These are phyloP conservation scores for Phaeodactylum tricornutum DNA, from an alignment of 108 stramenopile genomes.

Conservation along the genomic window DNA sequence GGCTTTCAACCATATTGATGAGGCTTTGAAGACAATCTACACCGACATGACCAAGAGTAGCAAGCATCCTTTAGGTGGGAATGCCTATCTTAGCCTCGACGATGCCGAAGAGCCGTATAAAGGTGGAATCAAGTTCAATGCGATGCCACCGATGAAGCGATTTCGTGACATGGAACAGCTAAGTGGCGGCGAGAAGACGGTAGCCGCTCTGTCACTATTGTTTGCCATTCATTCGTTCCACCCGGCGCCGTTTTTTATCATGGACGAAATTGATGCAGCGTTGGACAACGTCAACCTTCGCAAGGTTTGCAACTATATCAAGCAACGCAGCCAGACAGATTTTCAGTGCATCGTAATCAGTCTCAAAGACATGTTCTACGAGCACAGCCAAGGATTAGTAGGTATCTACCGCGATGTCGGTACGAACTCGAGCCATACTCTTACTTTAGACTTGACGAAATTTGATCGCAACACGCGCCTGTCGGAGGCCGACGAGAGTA, in stretches of 20 bases:
- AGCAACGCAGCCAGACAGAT: constrained; percentile 69
- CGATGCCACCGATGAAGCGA: constrained; percentile 99
- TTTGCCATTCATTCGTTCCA: constrained; percentile 97
- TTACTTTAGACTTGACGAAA: constrained; percentile 75
- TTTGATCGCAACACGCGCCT: constrained; percentile 30
- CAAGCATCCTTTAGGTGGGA: constrained; percentile 90
- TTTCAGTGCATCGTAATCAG: constrained; percentile 99
- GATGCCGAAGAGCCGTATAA: constrained; percentile 93
- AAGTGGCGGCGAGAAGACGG: constrained; percentile 99
- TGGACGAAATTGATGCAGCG: constrained; percentile 95
- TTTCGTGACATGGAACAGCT: constrained; percentile 99
- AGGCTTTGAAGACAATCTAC: constrained; percentile 88
- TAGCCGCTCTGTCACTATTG: constrained; percentile 95
- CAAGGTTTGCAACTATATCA: constrained; percentile 98
- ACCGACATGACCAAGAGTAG: constrained; percentile 87
- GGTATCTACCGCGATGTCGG: constrained; percentile 89
- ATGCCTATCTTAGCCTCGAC: constrained; percentile 88
- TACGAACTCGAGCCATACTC: constrained; percentile 63
- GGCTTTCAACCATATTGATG: constrained; percentile 83
- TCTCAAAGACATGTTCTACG: constrained; percentile 97
- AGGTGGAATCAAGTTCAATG: constrained; percentile 97
- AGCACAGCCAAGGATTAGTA: constrained; percentile 77
- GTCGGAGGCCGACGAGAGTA: neutral
- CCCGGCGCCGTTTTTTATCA: constrained; percentile 95
- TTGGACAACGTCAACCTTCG: constrained; percentile 93